Conservation (phyloP, 2,329 filamentous ascomycete species). For the Thermomyces lanuginosus region DNA sequence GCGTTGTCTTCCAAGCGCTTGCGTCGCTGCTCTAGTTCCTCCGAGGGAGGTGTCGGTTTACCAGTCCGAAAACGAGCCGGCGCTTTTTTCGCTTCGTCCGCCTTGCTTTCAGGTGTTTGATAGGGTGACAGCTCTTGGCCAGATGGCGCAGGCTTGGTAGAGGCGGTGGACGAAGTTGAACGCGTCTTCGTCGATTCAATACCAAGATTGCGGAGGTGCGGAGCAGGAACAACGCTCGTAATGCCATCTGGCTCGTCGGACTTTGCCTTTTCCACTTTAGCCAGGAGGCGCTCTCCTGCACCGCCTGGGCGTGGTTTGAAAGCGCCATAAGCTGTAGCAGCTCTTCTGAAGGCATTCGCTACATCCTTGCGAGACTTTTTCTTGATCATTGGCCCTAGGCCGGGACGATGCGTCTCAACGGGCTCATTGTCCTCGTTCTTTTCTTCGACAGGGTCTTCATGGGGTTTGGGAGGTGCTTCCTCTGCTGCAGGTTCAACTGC, state of each 20-base stretch:
- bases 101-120: slow-evolving; percentile 13
- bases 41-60: no score
- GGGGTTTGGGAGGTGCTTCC: no score
- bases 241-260: slow-evolving; percentile 71
- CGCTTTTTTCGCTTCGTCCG: slow-evolving; percentile 9
- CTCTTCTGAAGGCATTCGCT: slow-evolving; percentile 62
- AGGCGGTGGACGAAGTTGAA: slow-evolving; percentile 10
- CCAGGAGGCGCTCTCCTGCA: slow-evolving; percentile 61
- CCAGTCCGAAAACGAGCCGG: no score
- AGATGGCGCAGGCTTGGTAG: slow-evolving; percentile 5
- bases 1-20: slow-evolving; percentile 57
- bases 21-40: slow-evolving; percentile 37
- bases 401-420: slow-evolving; percentile 45
- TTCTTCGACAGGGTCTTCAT: no score
- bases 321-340: slow-evolving; percentile 50
- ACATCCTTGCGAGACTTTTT: slow-evolving; percentile 57
- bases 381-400: slow-evolving; percentile 81
- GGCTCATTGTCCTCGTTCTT: slow-evolving; percentile 2
- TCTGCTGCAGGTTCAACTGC: no score
- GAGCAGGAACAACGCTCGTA: slow-evolving; percentile 70
- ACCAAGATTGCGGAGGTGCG: slow-evolving; percentile 31
- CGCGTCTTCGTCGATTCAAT: slow-evolving; percentile 23
- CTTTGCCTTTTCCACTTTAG: slow-evolving; percentile 41
- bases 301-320: slow-evolving; percentile 85
- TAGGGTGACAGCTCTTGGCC: slow-evolving; percentile 17